phyloP scores from a whole-genome alignment of 2,329 filamentous ascomycete genomes.

The Emericellopsis cladophorae region DNA sequence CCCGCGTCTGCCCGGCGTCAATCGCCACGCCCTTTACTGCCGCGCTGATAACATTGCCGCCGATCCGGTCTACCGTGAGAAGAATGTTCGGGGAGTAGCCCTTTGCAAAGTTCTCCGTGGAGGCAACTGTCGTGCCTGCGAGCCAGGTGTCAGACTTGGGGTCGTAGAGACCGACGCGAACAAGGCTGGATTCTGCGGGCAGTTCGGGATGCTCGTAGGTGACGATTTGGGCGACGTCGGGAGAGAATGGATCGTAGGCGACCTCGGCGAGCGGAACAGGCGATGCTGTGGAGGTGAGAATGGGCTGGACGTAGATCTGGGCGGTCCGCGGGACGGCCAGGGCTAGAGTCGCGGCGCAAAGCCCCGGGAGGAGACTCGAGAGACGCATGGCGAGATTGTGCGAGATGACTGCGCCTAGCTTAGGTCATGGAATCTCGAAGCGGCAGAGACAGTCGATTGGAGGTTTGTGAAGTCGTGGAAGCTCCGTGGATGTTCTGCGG shows the following conservation, averaged over 20 bases:
- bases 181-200: constrained; percentile 27
- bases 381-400: constrained; percentile 23
- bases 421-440: too few species aligned
- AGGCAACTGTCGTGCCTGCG: constrained; percentile 42
- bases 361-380: constrained; percentile 23
- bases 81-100: constrained; percentile 46
- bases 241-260: constrained; percentile 35
- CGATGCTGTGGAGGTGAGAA: constrained; percentile 19
- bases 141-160: constrained; percentile 30
- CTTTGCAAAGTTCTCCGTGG: constrained; percentile 44
- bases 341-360: constrained; percentile 28
- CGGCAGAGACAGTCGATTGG: too few species aligned
- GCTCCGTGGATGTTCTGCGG: too few species aligned
- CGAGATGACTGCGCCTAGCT: not conserved
- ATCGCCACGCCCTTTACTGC: constrained; percentile 42
- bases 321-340: constrained; percentile 28
- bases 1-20: constrained; percentile 51
- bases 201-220: constrained; percentile 46
- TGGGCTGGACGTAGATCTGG: constrained; percentile 41
- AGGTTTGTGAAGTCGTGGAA: too few species aligned
- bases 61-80: constrained; percentile 32
- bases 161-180: constrained; percentile 48
- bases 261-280: constrained; percentile 40
- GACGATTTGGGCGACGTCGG: constrained; percentile 30
- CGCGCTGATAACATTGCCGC: constrained; percentile 35